Base-by-base conservation (phyloP, 768 basidiomycete species). In the Tubosaeta sp. region DNA sequence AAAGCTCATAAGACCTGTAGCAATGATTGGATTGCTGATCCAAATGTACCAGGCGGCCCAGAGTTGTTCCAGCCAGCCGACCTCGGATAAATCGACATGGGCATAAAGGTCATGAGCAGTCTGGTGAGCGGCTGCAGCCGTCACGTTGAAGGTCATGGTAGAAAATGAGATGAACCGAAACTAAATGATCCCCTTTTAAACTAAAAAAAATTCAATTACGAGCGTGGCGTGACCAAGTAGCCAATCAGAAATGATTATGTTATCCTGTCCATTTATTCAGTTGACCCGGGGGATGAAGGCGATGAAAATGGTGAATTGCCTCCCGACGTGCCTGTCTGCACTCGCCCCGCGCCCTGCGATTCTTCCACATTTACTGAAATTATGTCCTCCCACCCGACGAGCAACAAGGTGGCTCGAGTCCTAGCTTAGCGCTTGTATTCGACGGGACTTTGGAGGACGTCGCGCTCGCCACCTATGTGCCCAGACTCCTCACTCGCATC, bases 1-100 rank as follows among this genome's bases (percentile, higher is more conserved):
- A 70, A 99, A 97, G 56, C 87, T 90, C 82, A 90, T 83, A 49
- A 99, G 73, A 46, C 94, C 94, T 0, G 96, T 99, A 12, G 96
- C 96, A 57, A 98, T 76, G 49, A 93, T 66, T 0, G 94, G 93
- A 74, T 95, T 92, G 48, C 83, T 90, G 42, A 94, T 83, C 75
- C 75, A 84, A 39, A 88, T 69, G 63, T 95, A 97, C 86, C 90
- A 96, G 19, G 78, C 71, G 44, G 77, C 84, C 93, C 94, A 97
- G 60, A 82, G 76, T 51, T 82, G 76, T 71, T 95, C 94, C 44
- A 84, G 53, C 84, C 81, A 86, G 53, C 65, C 80, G 35, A 90
- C 73, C 48, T 81, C 74, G 18, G 77, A 62, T 49, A 84, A 73
- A 68, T 89, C 84, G 19, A 78, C 73, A 55, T 73, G 69, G 2